A percentile compares a stretch with the other conserved stretches of the same genome.
Conservation (phyloP, 1,284 basidiomycete species). For the Volvariella volvacea region DNA sequence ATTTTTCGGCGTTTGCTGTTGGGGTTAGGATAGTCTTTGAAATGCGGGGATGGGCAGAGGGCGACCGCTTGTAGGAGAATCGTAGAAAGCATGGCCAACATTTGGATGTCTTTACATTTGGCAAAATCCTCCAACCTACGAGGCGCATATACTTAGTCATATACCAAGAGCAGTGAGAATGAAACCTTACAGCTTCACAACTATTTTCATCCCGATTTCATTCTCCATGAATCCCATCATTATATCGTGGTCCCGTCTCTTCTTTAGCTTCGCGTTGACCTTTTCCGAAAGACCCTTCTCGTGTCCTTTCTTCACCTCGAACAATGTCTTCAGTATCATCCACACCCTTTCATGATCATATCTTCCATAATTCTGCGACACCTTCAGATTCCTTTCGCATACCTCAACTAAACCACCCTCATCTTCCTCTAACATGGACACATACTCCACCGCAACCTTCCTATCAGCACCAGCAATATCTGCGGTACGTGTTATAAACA, state of each 20-base stretch:
- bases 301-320: conserved; percentile 22
- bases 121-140: conserved; percentile 63
- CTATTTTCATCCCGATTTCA: conserved; percentile 18
- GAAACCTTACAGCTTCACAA: conserved; percentile 37
- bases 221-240: conserved; percentile 22
- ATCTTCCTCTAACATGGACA: conserved; percentile 34
- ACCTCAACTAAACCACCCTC: conserved; percentile 32
- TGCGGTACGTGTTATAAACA: conserved; percentile 61
- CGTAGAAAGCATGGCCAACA: conserved; percentile 73
- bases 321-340: conserved; percentile 49
- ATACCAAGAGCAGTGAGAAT: background rate
- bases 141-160: conserved; percentile 3
- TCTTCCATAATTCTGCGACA: conserved; percentile 55
- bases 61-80: conserved; percentile 48
- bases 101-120: conserved; percentile 68
- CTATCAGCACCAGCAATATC: conserved; percentile 50
- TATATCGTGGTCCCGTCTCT: conserved; percentile 8
- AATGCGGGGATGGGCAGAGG: background rate
- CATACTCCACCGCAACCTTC: conserved; percentile 60
- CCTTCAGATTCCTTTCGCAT: conserved; percentile 52
- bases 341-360: conserved; percentile 75
- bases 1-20: too few species aligned
- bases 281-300: conserved; percentile 11
- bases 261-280: conserved; percentile 9
- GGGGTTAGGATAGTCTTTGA: too few species aligned